Evolutionary conservation across 306 rosid genomes (phyloP).

Genomic region (Vigna hirtella): DNA sequence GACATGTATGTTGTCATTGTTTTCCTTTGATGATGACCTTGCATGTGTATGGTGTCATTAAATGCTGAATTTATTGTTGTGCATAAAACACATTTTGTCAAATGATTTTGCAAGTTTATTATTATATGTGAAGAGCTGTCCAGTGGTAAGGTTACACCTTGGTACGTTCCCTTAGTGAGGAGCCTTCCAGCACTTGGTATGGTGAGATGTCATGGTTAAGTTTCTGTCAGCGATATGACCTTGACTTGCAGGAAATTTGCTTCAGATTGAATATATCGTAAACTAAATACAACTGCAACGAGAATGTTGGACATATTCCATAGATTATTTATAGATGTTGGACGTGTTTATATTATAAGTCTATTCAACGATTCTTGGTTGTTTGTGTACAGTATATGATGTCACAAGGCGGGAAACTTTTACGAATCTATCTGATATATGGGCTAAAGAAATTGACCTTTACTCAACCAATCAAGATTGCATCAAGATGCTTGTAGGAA

Average conservation of each 20-base stretch:
- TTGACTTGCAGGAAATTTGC: not conserved
- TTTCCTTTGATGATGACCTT: too few species aligned
- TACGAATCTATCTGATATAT: constrained; percentile 81
- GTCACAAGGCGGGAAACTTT: constrained; percentile 74
- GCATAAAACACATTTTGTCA: too few species aligned
- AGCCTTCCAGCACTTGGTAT: not conserved
- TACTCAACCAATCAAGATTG: constrained; percentile 84
- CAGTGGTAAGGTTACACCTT: too few species aligned
- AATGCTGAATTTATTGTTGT: too few species aligned
- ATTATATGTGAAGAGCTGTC: too few species aligned
- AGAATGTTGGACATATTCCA: constrained; percentile 1
- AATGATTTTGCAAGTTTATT: too few species aligned
- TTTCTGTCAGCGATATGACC: not conserved
- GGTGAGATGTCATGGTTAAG: not conserved
- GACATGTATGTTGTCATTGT: too few species aligned
- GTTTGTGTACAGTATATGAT: constrained; percentile 67
- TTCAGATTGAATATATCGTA: not conserved
- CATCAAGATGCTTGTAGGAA: constrained; percentile 87
- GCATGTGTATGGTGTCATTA: too few species aligned
- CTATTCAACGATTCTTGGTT: constrained; percentile 31
- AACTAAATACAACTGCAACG: not conserved
- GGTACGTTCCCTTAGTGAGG: too few species aligned
- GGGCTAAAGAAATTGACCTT: constrained; percentile 84
- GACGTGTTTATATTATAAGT: constrained; percentile 26
- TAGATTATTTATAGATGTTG: not conserved